phyloP scores from a whole-genome alignment of 2,329 filamentous ascomycete genomes.

The Didymella pinodella region DNA sequence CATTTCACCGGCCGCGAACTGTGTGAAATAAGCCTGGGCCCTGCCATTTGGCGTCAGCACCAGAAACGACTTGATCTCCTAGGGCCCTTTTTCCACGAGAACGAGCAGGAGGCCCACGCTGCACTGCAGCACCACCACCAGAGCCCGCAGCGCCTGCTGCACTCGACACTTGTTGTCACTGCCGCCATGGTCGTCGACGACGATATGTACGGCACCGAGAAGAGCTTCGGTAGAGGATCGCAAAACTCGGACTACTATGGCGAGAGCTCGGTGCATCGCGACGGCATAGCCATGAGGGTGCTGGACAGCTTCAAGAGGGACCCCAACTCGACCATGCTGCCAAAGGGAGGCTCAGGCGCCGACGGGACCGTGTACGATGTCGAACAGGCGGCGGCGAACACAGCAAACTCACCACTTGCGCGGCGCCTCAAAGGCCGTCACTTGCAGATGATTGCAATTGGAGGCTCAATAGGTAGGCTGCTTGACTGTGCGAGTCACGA shows the following conservation, averaged over 20 bases:
- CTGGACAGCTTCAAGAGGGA: conserved; percentile 52
- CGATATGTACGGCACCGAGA: conserved; percentile 50
- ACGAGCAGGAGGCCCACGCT: conserved; percentile 16
- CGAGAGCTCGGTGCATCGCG: conserved; percentile 45
- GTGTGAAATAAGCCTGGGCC: conserved; percentile 21
- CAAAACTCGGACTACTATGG: conserved; percentile 50
- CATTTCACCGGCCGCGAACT: not conserved
- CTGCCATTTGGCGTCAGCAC: conserved; percentile 14
- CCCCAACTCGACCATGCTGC: conserved; percentile 55
- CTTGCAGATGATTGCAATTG: conserved; percentile 92
- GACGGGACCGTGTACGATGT: conserved; percentile 68
- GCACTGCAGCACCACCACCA: conserved; percentile 27
- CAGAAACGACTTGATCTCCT: conserved; percentile 9
- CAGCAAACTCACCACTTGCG: conserved; percentile 76
- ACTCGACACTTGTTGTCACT: conserved; percentile 5
- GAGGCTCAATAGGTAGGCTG: conserved; percentile 63
- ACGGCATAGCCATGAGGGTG: conserved; percentile 53
- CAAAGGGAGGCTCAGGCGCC: conserved; percentile 56
- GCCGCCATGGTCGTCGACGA: conserved; percentile 41
- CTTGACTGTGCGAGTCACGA: conserved; percentile 8
- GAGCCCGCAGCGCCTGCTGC: conserved; percentile 33
- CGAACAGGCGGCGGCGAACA: conserved; percentile 67
- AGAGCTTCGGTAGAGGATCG: conserved; percentile 50
- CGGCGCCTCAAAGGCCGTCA: conserved; percentile 66
- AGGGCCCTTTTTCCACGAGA: conserved; percentile 11